Base-by-base conservation (phyloP, 1,139 yeast genomes). In the Komagataea norvegica region DNA sequence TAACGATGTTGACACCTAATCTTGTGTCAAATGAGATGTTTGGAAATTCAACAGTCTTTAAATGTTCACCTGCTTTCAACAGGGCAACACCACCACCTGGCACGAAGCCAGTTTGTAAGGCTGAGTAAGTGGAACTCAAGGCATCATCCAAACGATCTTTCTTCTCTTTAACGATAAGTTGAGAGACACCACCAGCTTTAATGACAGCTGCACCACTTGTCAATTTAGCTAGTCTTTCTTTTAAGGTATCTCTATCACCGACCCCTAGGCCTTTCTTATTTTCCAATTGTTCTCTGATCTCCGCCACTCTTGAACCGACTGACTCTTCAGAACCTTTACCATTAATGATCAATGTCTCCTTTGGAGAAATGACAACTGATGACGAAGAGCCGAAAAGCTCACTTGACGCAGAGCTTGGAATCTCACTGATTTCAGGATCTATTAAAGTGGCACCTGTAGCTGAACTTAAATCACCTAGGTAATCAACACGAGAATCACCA, bases 51-150 rank as follows among this genome's bases (percentile, higher is more conserved):
- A 39, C 7, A 1, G 34, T 27, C 5, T 38, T 42, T 15, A 53
- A 36, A 16, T 42, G 38, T 10, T 34, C 25, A 4, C 39, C 18
- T 19, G 56, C 51, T 36, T 48, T 53, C 15, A 42, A 25, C 14
- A 53, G 27, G 1, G 57, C 55, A 29, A 51, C 37, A 38, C 57
- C 57, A 41, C 57, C 57, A 35, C 57, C 57, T 26, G 57, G 57
- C 15, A 53, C 37, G 25, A 53, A 44, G 13, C 57, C 57, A 34
- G 40, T 38, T 29, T 46, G 44, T 24, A 53, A 18, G 6, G 55
- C 57, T 3, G 55, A 42, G 16, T 53, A 48, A 1, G 55, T 50
- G 7, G 57, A 45, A 15, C 46, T 51, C 29, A 53, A 38, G 4
- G 57, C 50, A 34, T 53, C 57, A 21, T 53, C 57, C 21, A 53